Evolutionary conservation across 257 asterid species (phyloP), one percentile per base, ranked within the genome.

Genomic region (Striga asiatica): DNA sequence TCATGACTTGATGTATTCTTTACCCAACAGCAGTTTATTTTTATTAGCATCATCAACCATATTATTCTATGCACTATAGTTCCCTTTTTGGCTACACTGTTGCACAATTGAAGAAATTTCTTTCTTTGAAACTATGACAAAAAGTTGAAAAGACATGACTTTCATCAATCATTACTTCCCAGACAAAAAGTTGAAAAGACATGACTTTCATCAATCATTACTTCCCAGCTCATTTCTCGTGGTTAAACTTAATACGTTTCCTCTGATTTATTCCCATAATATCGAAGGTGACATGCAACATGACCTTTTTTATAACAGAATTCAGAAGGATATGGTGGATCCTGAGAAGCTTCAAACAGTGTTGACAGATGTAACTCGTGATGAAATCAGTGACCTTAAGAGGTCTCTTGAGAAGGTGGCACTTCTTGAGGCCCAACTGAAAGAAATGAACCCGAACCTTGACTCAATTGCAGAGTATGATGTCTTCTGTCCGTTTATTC

Each of bases 361-460:
- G 42, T 31, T 87, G 50, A 60, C 76, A 18, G 98, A 84, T 60
- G 78, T 28, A 71, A 51, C 81, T 66, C 85, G 84, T 58, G 68
- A 42, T 46, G 78, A 75, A 54, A 43, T 72, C 59, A 72, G 70
- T 65, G 85, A 75, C 63, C 87, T 87, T 63, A 80, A 73, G 73
- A 70, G 72, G 64, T 85, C 85, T 56, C 84, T 91, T 32, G 96
- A 84, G 76, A 81, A 63, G 80, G 88, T 86, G 74, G 78, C 87
- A 11, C 83, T 91, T 59, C 83, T 87, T 53, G 96, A 84, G 65
- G 94, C 96, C 61, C 96, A 87, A 74, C 61, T 87, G 69, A 84
- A 84, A 66, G 98, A 87, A 67, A 80, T 87, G 94, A 91, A 73
- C 64, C 98, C 98, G 22, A 91, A 91, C 75, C 96, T 87, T 45